Evolutionary conservation across 208 protist species (phyloP), one percentile per base, ranked within the genome.

Genomic region (Crithidia bombi): DNA sequence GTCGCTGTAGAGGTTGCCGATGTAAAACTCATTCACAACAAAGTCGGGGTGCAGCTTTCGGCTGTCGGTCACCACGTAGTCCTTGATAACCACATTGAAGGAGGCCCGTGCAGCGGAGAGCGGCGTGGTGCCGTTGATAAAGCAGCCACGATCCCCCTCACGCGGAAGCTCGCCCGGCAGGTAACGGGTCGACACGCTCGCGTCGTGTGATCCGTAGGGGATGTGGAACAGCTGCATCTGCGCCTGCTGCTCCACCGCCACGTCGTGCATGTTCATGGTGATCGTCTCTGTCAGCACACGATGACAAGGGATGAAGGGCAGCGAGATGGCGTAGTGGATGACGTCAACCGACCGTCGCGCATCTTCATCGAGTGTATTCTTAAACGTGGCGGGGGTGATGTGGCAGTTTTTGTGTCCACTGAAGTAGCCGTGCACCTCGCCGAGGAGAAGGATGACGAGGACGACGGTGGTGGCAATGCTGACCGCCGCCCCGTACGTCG

Each of bases 321-420:
- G 46, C 11, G 33, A 59, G 36, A 78, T 78, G 65, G 68, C 61
- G 41, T 59, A 74, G 59, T 67, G 68, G 30, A 74, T 63, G 21
- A 33, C 62, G 47, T 74, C 68, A 14, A 74, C 21, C 39, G 33
- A 15, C 15, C 59, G 35, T 0, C 54, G 57, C 35, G 11, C 54
- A 14, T 67, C 68, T 0, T 43, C 50, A 5, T 36, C 68, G 5
- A 74, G 39, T 5, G 38, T 55, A 21, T 74, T 74, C 59, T 61
- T 74, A 59, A 74, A 74, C 35, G 70, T 41, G 1, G 70, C 44
- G 4, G 69, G 66, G n/a, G 67, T 65, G 41, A 82, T 65, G 54
- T 66, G 65, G 62, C 77, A 82, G 46, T 65, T 66, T 17, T 68
- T 56, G 56, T 82, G 65, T n/a, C 77, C 77, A 26, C 25, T 58